Conservation (phyloP, 768 basidiomycete species). For the Lactarius quietus region DNA sequence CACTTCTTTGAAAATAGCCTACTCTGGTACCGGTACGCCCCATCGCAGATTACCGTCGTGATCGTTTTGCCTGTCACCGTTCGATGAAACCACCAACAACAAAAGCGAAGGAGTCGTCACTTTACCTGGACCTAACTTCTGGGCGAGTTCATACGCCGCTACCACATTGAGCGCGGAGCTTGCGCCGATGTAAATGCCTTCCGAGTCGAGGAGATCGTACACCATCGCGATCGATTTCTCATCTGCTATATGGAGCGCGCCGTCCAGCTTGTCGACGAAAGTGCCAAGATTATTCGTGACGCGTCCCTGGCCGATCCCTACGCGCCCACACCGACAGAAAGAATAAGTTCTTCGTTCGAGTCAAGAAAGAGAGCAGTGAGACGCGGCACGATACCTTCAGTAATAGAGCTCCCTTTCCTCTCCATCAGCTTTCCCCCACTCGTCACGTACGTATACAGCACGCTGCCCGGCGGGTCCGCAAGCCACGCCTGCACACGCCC, state of each 20-base stretch:
- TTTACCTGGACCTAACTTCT: slow-evolving; percentile 76
- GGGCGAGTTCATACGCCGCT: slow-evolving; percentile 85
- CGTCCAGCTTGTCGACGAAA: slow-evolving; percentile 72
- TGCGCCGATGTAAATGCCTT: slow-evolving; percentile 93
- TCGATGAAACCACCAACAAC: neutral
- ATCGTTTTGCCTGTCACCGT: slow-evolving; percentile 62
- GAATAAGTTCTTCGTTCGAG: too few species aligned
- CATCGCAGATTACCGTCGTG: slow-evolving; percentile 90
- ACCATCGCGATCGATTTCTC: slow-evolving; percentile 90
- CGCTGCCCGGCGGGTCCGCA: slow-evolving; percentile 96
- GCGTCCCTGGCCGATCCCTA: slow-evolving; percentile 96
- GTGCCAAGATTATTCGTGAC: slow-evolving; percentile 88
- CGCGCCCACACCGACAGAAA: neutral
- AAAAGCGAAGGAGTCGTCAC: slow-evolving; percentile 5
- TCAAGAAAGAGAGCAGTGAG: neutral
- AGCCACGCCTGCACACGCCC: slow-evolving; percentile 88
- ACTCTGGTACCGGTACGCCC: slow-evolving; percentile 96
- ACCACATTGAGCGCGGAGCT: slow-evolving; percentile 94
- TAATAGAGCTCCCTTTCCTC: slow-evolving; percentile 82
- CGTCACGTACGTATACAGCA: slow-evolving; percentile 76
- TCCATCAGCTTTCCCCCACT: slow-evolving; percentile 78
- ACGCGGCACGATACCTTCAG: slow-evolving; percentile 60
- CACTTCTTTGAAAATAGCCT: slow-evolving; percentile 92
- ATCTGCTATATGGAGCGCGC: slow-evolving; percentile 85
- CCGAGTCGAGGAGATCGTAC: slow-evolving; percentile 86